These are phyloP conservation scores for Mycena alexandri DNA, from an alignment of 768 basidiomycete species.

Conservation along the genomic window DNA sequence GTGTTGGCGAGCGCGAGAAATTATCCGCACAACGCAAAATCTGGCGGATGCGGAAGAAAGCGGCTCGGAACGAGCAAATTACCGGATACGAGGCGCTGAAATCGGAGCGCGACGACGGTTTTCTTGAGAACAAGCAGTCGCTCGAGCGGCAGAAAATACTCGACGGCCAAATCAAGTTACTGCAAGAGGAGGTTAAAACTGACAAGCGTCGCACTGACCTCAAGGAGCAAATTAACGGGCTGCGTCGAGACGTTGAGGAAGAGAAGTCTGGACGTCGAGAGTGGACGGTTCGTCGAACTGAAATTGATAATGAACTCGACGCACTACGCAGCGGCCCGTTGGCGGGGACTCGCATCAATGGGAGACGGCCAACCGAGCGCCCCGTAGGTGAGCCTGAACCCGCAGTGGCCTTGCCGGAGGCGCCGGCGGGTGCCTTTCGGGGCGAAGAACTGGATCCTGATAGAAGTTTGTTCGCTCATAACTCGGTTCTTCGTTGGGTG, in stretches of 20 bases:
- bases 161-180: background rate
- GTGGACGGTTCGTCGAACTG: slow-evolving; percentile 1
- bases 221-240: background rate
- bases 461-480: too few species aligned
- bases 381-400: background rate
- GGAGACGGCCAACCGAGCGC: slow-evolving; percentile 3
- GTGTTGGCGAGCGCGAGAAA: slow-evolving; percentile 22
- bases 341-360: slow-evolving; percentile 17
- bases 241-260: slow-evolving; percentile 1
- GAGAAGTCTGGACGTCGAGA: slow-evolving; percentile 5
- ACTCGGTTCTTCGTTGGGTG: too few species aligned
- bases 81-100: slow-evolving; percentile 14
- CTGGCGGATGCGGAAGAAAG: slow-evolving; percentile 3
- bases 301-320: background rate
- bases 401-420: too few species aligned
- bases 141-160: slow-evolving; percentile 5
- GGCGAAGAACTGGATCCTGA: too few species aligned
- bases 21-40: slow-evolving; percentile 20
- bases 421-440: too few species aligned
- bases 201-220: slow-evolving; percentile 22
- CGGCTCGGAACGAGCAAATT: slow-evolving; percentile 9
- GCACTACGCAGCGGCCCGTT: background rate
- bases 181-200: slow-evolving; percentile 3
- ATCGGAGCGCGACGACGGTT: slow-evolving; percentile 1
- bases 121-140: slow-evolving; percentile 6